Evolutionary conservation across 495 filamentous ascomycete genomes (phyloP).

Genomic region (Lichina pygmaea): DNA sequence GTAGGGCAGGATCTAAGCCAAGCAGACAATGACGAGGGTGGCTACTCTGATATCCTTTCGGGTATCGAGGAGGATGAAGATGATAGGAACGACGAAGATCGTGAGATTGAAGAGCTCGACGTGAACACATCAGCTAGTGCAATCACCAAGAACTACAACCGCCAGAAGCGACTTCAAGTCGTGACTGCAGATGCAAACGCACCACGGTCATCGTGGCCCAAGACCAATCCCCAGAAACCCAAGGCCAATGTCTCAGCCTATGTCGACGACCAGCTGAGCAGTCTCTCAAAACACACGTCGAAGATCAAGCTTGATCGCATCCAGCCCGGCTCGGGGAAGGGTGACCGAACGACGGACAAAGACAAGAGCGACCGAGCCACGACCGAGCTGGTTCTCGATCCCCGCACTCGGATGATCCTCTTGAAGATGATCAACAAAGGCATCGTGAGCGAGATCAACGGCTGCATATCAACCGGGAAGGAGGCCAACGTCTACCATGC

Average conservation of each 20-base stretch:
- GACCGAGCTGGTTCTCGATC: slow-evolving; percentile 78
- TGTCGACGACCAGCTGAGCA: slow-evolving; percentile 68
- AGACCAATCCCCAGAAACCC: slow-evolving; percentile 64
- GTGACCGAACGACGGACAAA: slow-evolving; percentile 19
- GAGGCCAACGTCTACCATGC: slow-evolving; percentile 94
- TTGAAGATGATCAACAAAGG: slow-evolving; percentile 80
- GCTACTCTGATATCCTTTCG: slow-evolving; percentile 30
- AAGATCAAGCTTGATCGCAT: slow-evolving; percentile 62
- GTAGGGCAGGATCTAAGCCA: too few species aligned
- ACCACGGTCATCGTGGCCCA: slow-evolving; percentile 31
- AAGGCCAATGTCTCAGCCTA: slow-evolving; percentile 47
- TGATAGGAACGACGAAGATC: slow-evolving; percentile 14
- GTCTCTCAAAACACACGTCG: slow-evolving; percentile 59
- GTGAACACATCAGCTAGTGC: slow-evolving; percentile 31
- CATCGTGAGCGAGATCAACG: slow-evolving; percentile 61
- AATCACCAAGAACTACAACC: slow-evolving; percentile 77
- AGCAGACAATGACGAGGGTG: slow-evolving; percentile 29
- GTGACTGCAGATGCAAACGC: slow-evolving; percentile 25
- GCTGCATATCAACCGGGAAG: slow-evolving; percentile 82
- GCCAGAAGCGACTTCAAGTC: slow-evolving; percentile 38
- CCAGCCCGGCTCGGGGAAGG: slow-evolving; percentile 25
- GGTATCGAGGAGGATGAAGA: too few species aligned
- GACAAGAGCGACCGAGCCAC: slow-evolving; percentile 88
- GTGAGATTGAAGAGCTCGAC: slow-evolving; percentile 29
- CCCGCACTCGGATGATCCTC: slow-evolving; percentile 79